These are phyloP conservation scores for Lophiotrema nucula DNA, from an alignment of 495 filamentous ascomycete species.

Conservation along the genomic window DNA sequence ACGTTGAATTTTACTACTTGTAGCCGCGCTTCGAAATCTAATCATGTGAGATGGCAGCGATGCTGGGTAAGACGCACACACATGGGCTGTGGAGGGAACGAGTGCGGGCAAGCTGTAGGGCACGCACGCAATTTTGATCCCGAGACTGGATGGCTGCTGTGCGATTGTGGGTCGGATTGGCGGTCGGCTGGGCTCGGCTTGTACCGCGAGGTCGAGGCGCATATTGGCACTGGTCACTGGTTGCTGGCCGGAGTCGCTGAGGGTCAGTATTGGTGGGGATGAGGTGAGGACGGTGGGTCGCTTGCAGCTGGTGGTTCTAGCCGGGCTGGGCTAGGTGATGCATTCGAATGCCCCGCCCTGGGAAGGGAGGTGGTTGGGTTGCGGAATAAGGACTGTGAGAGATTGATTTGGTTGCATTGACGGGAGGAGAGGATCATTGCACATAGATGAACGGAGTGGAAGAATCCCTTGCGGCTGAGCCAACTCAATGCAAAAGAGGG, in stretches of 20 bases:
- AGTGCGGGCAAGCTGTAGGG: too few relatives aligned
- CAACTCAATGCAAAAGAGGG: too few relatives aligned
- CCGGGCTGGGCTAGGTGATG: background rate
- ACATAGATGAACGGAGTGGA: background rate
- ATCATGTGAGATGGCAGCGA: slow-evolving; percentile 35
- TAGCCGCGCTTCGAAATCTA: slow-evolving; percentile 12
- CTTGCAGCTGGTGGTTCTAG: background rate
- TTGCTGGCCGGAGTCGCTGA: background rate
- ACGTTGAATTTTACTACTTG: slow-evolving; percentile 39
- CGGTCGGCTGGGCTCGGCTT: background rate
- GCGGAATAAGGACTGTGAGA: background rate
- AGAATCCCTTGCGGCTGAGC: background rate
- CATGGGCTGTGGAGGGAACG: slow-evolving; percentile 4
- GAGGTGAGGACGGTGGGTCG: background rate
- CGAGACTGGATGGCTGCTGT: slow-evolving; percentile 16
- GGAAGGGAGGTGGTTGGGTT: background rate
- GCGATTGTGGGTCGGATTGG: slow-evolving; percentile 17
- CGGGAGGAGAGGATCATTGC: too few relatives aligned
- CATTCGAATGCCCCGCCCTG: background rate
- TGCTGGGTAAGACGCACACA: slow-evolving; percentile 27
- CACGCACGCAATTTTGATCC: slow-evolving; percentile 29
- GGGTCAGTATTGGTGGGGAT: background rate
- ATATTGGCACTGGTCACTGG: background rate
- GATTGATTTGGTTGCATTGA: background rate
- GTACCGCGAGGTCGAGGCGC: background rate